Evolutionary conservation across 495 filamentous ascomycete genomes (phyloP).

Genomic region (Cenococcum geophilum): DNA sequence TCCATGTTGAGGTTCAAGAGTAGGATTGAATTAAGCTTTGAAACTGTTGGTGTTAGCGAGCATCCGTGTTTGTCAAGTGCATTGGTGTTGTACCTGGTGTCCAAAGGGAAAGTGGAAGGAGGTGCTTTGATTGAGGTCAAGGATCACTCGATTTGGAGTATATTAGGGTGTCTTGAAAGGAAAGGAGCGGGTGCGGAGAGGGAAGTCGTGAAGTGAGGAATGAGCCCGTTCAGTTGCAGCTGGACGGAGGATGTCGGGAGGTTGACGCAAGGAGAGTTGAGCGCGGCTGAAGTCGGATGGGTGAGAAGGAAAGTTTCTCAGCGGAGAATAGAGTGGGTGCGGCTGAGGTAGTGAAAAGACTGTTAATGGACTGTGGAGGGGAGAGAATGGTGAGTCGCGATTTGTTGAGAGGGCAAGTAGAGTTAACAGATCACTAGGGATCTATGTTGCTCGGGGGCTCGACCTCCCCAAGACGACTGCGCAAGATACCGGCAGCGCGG

Average conservation of each 20-base stretch:
- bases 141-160: background rate
- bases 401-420: background rate
- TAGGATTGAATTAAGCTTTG: background rate
- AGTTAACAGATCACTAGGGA: background rate
- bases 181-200: background rate
- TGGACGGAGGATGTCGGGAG: background rate
- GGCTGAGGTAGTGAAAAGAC: background rate
- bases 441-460: background rate
- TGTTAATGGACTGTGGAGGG: background rate
- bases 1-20: constrained; percentile 18
- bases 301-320: background rate
- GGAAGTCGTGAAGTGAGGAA: background rate
- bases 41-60: background rate
- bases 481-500: background rate
- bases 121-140: background rate
- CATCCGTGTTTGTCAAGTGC: background rate
- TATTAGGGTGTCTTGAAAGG: background rate
- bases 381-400: background rate
- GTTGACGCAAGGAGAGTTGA: constrained; percentile 3
- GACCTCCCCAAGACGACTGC: background rate
- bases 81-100: background rate
- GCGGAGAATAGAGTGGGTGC: background rate
- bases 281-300: background rate
- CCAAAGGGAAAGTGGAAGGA: background rate
- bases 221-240: background rate